Conservation (phyloP, 768 basidiomycete genomes). For the Pisolithus marmoratus region DNA sequence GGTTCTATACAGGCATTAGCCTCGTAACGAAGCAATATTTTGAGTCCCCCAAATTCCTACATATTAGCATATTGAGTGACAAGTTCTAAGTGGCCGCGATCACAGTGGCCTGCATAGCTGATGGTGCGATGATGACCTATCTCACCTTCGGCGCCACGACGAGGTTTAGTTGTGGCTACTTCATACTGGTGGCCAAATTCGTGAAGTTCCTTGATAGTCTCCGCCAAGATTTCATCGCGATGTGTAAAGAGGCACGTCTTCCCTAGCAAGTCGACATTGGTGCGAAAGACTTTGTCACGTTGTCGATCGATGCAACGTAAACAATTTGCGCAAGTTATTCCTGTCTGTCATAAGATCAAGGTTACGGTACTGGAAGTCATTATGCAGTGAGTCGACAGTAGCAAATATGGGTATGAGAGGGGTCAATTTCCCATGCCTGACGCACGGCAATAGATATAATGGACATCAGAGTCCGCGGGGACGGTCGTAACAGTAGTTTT, state of each 20-base stretch:
- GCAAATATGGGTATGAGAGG: conserved; percentile 52
- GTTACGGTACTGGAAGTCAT: conserved; percentile 22
- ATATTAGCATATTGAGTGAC: background rate
- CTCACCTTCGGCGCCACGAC: conserved; percentile 42
- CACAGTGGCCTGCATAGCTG: conserved; percentile 44
- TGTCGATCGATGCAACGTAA: conserved; percentile 40
- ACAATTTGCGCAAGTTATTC: conserved; percentile 58
- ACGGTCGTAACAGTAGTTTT: conserved; percentile 48
- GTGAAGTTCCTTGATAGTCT: conserved; percentile 21
- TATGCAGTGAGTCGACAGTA: conserved; percentile 43
- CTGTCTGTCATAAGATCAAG: conserved; percentile 57
- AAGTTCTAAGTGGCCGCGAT: background rate
- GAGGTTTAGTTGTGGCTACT: conserved; percentile 45
- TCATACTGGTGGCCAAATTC: conserved; percentile 61
- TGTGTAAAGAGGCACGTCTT: conserved; percentile 59
- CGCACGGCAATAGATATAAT: conserved; percentile 55
- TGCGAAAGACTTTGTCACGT: conserved; percentile 48
- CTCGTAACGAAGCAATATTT: conserved; percentile 53
- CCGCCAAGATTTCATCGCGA: conserved; percentile 36
- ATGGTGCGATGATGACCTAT: conserved; percentile 61
- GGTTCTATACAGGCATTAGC: conserved; percentile 38
- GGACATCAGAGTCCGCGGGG: conserved; percentile 44
- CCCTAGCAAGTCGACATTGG: conserved; percentile 63
- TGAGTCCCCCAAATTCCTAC: conserved; percentile 54
- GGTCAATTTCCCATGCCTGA: conserved; percentile 34